phyloP scores from a whole-genome alignment of 768 basidiomycete species.

The Termitomyces sp. region DNA sequence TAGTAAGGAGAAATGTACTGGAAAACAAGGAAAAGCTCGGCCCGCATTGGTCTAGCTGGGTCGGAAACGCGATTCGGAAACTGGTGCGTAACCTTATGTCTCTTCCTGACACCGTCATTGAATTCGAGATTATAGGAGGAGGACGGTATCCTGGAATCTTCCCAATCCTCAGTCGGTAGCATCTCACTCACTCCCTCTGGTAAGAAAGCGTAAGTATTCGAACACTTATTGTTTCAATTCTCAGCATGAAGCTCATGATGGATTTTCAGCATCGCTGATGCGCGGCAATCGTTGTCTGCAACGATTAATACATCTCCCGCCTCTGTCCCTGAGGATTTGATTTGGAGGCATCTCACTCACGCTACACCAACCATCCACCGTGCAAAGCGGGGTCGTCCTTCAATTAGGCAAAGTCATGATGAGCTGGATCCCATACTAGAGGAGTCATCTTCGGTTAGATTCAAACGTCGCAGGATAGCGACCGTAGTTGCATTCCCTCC shows the following conservation, averaged over 20 bases:
- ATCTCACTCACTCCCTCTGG: conserved; percentile 42
- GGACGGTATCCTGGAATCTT: conserved; percentile 39
- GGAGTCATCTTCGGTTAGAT: conserved; percentile 8
- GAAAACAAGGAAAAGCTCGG: conserved; percentile 44
- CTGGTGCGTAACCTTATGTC: conserved; percentile 31
- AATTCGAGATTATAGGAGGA: conserved; percentile 28
- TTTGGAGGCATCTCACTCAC: conserved; percentile 40
- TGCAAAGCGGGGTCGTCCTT: conserved; percentile 23
- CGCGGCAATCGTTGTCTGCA: conserved; percentile 31
- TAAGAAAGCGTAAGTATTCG: conserved; percentile 35
- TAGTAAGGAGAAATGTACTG: conserved; percentile 47
- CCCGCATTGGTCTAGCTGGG: conserved; percentile 49
- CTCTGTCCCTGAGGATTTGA: conserved; percentile 30
- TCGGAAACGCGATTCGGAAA: conserved; percentile 42
- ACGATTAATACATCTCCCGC: conserved; percentile 23
- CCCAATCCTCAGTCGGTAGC: conserved; percentile 31
- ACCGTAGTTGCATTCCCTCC: conserved; percentile 6
- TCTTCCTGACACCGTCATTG: not conserved
- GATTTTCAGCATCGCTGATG: conserved; percentile 28
- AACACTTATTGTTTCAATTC: not conserved
- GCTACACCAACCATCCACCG: conserved; percentile 20
- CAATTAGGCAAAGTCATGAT: conserved; percentile 3
- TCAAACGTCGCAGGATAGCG: conserved; percentile 25
- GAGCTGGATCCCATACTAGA: conserved; percentile 6
- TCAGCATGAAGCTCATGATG: not conserved